Percentiles rank a stretch among this genome's conserved stretches.
Conservation (phyloP, 495 filamentous ascomycete genomes). For the Talaromyces proteolyticus region DNA sequence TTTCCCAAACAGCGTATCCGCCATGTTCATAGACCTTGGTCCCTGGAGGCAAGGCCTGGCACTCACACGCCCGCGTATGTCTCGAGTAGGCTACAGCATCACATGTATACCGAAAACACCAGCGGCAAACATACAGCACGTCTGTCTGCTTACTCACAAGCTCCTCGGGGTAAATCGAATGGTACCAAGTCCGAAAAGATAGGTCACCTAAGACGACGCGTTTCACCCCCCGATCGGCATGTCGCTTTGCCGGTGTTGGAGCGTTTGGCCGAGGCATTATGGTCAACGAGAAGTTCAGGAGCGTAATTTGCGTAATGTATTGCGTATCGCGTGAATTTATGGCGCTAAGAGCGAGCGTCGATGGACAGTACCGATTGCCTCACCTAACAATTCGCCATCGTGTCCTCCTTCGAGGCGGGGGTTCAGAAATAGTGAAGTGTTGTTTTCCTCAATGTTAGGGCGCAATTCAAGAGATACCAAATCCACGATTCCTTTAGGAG, state of each 20-base stretch:
- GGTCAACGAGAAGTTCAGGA: neutral
- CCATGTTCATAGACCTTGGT: conserved; percentile 52
- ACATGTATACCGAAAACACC: conserved; percentile 88
- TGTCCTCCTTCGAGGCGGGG: no score
- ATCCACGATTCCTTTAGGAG: no score
- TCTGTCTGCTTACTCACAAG: conserved; percentile 58
- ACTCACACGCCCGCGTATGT: conserved; percentile 39
- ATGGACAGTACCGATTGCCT: neutral
- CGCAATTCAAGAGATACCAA: neutral
- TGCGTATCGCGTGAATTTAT: neutral
- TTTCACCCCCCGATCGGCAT: conserved; percentile 56
- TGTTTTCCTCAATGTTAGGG: neutral
- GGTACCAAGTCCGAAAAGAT: conserved; percentile 72
- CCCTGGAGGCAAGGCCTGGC: conserved; percentile 35
- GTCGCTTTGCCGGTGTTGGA: neutral
- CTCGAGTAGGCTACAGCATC: conserved; percentile 56
- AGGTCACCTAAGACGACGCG: conserved; percentile 70
- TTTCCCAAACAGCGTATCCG: conserved; percentile 71
- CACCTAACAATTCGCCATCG: neutral
- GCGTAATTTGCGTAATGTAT: neutral
- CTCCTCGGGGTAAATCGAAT: conserved; percentile 73
- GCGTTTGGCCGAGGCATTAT: neutral
- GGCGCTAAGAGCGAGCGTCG: neutral
- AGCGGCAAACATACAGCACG: conserved; percentile 79
- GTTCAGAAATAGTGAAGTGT: no score